Percentiles rank a stretch among this genome's conserved stretches.
These are phyloP conservation scores for Capsicum chinense DNA, from an alignment of 257 asterid genomes.

Conservation along the genomic window DNA sequence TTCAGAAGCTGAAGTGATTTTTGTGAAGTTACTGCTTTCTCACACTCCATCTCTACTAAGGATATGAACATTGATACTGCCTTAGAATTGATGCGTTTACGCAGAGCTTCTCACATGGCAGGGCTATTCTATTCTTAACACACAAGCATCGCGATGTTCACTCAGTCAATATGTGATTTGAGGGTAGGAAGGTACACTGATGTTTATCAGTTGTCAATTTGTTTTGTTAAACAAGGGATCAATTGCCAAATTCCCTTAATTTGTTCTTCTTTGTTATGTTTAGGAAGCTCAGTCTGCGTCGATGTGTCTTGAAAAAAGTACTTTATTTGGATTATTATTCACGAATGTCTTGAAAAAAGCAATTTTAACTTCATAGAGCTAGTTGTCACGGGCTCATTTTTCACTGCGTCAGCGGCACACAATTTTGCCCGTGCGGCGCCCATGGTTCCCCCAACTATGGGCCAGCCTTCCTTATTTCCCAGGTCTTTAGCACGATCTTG, in stretches of 20 bases:
- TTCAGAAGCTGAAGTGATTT: background rate
- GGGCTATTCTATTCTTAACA: background rate
- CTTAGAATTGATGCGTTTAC: background rate
- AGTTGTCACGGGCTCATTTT: too few relatives aligned
- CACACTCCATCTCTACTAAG: background rate
- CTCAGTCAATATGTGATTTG: background rate
- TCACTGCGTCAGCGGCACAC: too few relatives aligned
- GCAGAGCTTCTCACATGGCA: background rate
- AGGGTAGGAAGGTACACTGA: background rate
- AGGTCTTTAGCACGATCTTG: too few relatives aligned
- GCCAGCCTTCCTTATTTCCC: too few relatives aligned
- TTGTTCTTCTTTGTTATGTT: background rate
- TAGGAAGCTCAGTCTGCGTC: background rate
- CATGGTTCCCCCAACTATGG: too few relatives aligned
- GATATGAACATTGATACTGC: background rate
- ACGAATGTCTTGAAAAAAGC: too few relatives aligned
- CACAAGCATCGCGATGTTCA: background rate
- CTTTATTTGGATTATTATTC: too few relatives aligned
- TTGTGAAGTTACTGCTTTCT: background rate
- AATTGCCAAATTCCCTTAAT: background rate
- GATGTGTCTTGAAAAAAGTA: background rate
- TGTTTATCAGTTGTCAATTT: background rate
- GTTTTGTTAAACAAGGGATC: background rate
- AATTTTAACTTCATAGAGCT: too few relatives aligned
- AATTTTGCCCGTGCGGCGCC: too few relatives aligned